Percentiles rank a stretch among this genome's conserved stretches.
Evolutionary conservation across 257 asterid species (phyloP).

Genomic region (Nicotiana undulata): DNA sequence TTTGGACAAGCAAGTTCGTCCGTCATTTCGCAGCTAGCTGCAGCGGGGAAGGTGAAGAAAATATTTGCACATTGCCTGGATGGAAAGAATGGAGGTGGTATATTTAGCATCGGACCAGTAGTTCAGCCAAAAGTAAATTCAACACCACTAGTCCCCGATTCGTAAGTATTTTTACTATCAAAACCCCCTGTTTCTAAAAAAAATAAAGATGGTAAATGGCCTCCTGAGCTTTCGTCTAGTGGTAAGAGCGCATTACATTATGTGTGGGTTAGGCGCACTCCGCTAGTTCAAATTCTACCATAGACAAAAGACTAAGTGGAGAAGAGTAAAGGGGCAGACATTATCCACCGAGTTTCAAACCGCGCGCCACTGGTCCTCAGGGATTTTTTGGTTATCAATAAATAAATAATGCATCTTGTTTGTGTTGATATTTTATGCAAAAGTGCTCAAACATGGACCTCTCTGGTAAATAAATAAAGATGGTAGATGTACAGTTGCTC

Average conservation of each 20-base stretch:
- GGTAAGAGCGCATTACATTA: no score
- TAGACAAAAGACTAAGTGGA: no score
- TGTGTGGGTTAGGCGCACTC: no score
- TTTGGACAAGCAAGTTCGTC: constrained; percentile 64
- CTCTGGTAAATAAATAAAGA: neutral
- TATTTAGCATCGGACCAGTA: constrained; percentile 57
- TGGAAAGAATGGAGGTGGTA: constrained; percentile 52
- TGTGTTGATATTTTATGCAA: no score
- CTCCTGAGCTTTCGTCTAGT: no score
- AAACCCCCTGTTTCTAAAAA: neutral
- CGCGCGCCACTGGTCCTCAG: no score
- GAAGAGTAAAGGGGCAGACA: no score
- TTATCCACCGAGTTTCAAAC: no score
- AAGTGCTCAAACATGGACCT: no score
- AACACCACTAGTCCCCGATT: constrained; percentile 35
- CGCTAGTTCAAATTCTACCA: no score
- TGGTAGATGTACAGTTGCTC: neutral
- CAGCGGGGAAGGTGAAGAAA: constrained; percentile 39
- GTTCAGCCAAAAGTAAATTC: constrained; percentile 45
- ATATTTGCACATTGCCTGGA: constrained; percentile 63
- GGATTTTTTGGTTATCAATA: no score
- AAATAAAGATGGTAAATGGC: neutral
- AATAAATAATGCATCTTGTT: no score
- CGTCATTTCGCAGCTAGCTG: constrained; percentile 54
- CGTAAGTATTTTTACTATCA: constrained; percentile 27